Evolutionary conservation across 176 grass and related monocot species (phyloP), one percentile per base, ranked within the genome.

Genomic region (Rhynchospora tenuis): DNA sequence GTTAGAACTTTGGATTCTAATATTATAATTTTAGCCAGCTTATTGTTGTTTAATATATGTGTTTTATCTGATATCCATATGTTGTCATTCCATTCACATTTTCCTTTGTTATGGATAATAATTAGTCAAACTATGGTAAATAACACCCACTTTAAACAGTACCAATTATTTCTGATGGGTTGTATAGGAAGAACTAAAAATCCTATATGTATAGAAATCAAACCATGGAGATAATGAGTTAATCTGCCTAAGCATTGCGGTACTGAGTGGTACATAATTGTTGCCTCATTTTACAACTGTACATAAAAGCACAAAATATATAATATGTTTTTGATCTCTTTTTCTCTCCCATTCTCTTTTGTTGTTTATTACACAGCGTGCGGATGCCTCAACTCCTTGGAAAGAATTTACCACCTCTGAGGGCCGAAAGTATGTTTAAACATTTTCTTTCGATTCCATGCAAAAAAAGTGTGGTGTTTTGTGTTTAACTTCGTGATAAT

Each of bases 321-420:
- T 77, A 14, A 9, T 38, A 3, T 56, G 14, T 77, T 77, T 76
- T 19, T 77, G 31, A 77, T 46, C 19, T 48, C 11, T 87, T 83
- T 17, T 38, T 87, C 52, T 9, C 9, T 65, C 71, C 44, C 66
- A 83, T 47, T 87, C 20, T 55, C 24, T 78, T 48, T 79, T 84
- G 19, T 51, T 78, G 63, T 33, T 33, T 16, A 67, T 78, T 64
- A 44, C 15, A 68, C 26, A 99, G 96, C 86, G 93, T 64, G 96
- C 96, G 82, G 96, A 99, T 31, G 88, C 93, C 29, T 95, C 91
- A 7, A 99, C 96, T 74, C 91, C 91, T 81, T 99, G 96, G 96
- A 99, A 99, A 86, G 96, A 99, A 81, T 99, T 99, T 88, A 95
- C 85, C 59, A 92, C 93, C 29, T 24, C 86, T 76, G 93, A 93